Evolutionary conservation across 2,329 filamentous ascomycete genomes (phyloP), one percentile per base, ranked within the genome.

Genomic region (Aspergillus versicolor): DNA sequence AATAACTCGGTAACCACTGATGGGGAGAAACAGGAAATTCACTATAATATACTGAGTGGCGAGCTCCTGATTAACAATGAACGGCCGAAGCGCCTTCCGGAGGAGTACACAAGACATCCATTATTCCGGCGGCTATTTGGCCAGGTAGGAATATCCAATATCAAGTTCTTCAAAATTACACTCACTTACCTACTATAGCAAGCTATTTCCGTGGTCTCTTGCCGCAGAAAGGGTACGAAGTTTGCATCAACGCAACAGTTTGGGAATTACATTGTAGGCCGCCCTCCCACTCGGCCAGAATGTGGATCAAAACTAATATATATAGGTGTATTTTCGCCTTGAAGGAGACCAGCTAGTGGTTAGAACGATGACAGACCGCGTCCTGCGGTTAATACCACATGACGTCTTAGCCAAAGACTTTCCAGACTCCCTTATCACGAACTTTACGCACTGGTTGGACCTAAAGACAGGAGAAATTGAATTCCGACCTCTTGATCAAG

Each of bases 391-490:
- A 57, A 67, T 58, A 68, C 75, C 53, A 61, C 67, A 12, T 64
- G 70, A 66, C 8, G 46, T 52, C 7, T 60, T 74, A 9, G 11
- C 30, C 13, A 59, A 51, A 22, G 69, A 73, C 38, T 63, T 75
- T 49, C 71, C 71, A 55, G 47, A 58, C 0, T 49, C 59, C 0
- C 75, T 84, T 3, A 59, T 79, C 2, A 41, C 75, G 0, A 58
- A 76, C 0, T 77, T 72, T 53, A 68, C 74, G 0, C 81, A 84
- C 55, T 85, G 82, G 82, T 74, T 79, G 34, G 63, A 78, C 22
- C 4, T 67, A 1, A 43, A 61, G 0, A 64, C 54, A 0, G 60
- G 63, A 1, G 49, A 47, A 11, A 47, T 77, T n/a, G 68, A 73
- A 56, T 72, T 75, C 51, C 59, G 69, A 6, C 67, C 63, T 6